Base-by-base conservation (phyloP, 208 protist species). In the Phytomonas sp. region DNA sequence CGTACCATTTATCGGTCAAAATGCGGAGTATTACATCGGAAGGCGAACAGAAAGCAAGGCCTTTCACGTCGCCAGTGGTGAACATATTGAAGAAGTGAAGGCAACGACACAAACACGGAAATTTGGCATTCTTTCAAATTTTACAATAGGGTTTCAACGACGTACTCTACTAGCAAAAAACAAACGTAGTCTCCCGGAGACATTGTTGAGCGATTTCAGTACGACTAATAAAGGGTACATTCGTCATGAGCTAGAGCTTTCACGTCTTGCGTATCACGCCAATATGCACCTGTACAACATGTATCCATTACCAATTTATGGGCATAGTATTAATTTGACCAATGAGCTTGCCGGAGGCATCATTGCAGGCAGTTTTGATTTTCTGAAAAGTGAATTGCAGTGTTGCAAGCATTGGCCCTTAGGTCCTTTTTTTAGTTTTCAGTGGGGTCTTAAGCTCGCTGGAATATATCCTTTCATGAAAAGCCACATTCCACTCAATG, bases 301-400 rank as follows among this genome's bases (percentile, higher is more conserved):
- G 79, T 95, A 95, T 52, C 87, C 87, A 7, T 78, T 95, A 30
- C 90, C 90, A 4, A 91, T 95, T 80, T 70, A 71, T 40, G 90
- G 90, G 2, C 66, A 34, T 31, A 70, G 86, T 19, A 8, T 89
- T 2, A 79, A 69, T 60, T 4, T 84, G 12, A 82, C 69, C 29
- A 93, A 75, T 68, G 90, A 95, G 72, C 61, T 95, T 59, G 87
- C 90, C 8, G 84, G 86, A 26, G 71, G 77, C 14, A 65, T 82
- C 14, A 66, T 84, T 12, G 80, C 81, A 30, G 87, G 86, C 45
- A 74, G 86, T 23, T 85, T 82, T 42, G 79, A 80, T 7, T 93
- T 92, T 71, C 30, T 93, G 26, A 90, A 86, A 69, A 83, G 74
- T 7, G 83, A 95, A 69, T 33, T 92, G 19, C 90, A 95, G 72